Evolutionary conservation across 2,329 filamentous ascomycete genomes (phyloP).

Genomic region (Cytospora paraplurivora): DNA sequence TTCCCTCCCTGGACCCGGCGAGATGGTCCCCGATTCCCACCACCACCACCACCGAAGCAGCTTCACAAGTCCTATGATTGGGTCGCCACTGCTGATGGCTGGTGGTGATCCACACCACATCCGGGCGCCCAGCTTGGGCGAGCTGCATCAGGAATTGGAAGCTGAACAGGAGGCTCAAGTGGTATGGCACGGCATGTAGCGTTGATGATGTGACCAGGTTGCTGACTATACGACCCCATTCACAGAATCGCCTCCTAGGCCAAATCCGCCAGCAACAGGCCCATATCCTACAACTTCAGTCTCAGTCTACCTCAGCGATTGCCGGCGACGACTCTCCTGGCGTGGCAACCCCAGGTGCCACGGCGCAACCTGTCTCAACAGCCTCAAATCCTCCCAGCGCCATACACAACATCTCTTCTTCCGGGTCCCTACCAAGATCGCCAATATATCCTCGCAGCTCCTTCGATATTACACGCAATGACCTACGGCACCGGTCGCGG

Average conservation of each 20-base stretch:
- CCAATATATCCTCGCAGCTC: slow-evolving; percentile 57
- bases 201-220: background rate
- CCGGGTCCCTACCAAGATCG: slow-evolving; percentile 54
- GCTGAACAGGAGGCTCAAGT: slow-evolving; percentile 80
- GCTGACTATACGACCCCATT: background rate
- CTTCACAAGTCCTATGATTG: slow-evolving; percentile 32
- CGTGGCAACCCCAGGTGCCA: slow-evolving; percentile 29
- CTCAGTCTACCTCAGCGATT: slow-evolving; percentile 41
- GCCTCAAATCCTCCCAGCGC: slow-evolving; percentile 40
- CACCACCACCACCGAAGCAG: slow-evolving; percentile 39
- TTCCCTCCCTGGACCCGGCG: slow-evolving; percentile 65
- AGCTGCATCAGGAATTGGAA: slow-evolving; percentile 78
- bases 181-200: slow-evolving; percentile 45
- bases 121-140: slow-evolving; percentile 70
- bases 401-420: slow-evolving; percentile 40
- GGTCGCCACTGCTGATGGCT: slow-evolving; percentile 44
- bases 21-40: slow-evolving; percentile 58
- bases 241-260: slow-evolving; percentile 70
- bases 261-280: slow-evolving; percentile 78
- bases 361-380: slow-evolving; percentile 13
- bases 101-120: slow-evolving; percentile 61
- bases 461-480: slow-evolving; percentile 59
- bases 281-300: slow-evolving; percentile 65
- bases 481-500: slow-evolving; percentile 58
- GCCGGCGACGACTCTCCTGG: slow-evolving; percentile 44